These are phyloP conservation scores for Aspergillus bridgeri DNA, from an alignment of 495 filamentous ascomycete genomes.

Conservation along the genomic window DNA sequence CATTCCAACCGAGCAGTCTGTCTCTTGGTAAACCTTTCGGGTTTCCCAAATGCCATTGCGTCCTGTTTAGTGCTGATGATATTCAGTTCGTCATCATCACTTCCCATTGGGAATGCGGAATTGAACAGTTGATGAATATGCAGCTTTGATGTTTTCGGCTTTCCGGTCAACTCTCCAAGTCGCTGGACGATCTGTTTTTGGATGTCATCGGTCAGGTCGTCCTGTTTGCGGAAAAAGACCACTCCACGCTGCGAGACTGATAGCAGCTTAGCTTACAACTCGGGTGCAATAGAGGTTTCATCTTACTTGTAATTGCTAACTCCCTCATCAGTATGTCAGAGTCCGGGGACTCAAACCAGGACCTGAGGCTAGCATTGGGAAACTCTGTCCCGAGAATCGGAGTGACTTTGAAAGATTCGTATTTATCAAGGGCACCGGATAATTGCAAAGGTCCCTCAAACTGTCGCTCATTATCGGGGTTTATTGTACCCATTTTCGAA, in stretches of 20 bases:
- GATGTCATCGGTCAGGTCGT: constrained; percentile 55
- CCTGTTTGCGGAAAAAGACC: constrained; percentile 69
- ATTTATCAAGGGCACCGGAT: constrained; percentile 37
- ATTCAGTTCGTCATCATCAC: constrained; percentile 66
- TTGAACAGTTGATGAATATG: constrained; percentile 72
- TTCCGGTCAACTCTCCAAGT: constrained; percentile 58
- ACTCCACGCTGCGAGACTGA: constrained; percentile 70
- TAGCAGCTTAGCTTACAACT: too few relatives aligned
- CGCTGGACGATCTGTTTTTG: constrained; percentile 61
- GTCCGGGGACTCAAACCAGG: constrained; percentile 50
- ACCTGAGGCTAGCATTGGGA: constrained; percentile 39
- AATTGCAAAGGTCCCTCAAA: constrained; percentile 16
- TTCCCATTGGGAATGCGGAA: constrained; percentile 51
- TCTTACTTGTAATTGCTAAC: constrained; percentile 46
- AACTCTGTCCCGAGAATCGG: constrained; percentile 56
- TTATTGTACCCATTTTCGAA: not conserved
- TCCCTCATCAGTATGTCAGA: constrained; percentile 56
- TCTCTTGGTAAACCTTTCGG: constrained; percentile 31
- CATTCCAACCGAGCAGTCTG: constrained; percentile 36
- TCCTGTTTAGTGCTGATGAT: constrained; percentile 61
- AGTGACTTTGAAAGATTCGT: constrained; percentile 21
- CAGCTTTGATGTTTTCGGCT: constrained; percentile 52
- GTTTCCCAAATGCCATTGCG: constrained; percentile 16
- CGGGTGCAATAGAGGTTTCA: not conserved
- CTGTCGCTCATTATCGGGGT: not conserved